These are phyloP conservation scores for Friedmanniomyces simplex DNA, from an alignment of 495 filamentous ascomycete genomes.

Conservation along the genomic window DNA sequence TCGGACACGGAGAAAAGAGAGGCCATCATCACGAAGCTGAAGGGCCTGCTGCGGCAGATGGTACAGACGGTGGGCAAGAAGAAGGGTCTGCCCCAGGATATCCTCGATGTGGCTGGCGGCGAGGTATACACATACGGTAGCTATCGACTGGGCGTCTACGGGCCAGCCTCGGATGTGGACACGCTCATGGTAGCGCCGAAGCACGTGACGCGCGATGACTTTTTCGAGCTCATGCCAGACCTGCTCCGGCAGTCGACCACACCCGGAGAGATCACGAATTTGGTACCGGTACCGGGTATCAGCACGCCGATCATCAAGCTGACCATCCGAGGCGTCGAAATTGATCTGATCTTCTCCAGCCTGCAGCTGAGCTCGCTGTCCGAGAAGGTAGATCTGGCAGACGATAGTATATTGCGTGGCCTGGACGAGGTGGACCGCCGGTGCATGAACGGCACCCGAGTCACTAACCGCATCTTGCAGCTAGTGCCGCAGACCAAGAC, in stretches of 20 bases:
- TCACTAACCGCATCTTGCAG: constrained; percentile 81
- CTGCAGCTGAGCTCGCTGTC: constrained; percentile 62
- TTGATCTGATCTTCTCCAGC: constrained; percentile 88
- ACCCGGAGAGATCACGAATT: constrained; percentile 65
- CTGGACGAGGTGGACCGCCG: constrained; percentile 76
- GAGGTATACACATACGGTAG: constrained; percentile 93
- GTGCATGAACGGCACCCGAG: constrained; percentile 84
- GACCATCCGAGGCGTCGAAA: constrained; percentile 77
- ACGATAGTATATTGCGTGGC: constrained; percentile 74
- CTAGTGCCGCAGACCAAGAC: constrained; percentile 81
- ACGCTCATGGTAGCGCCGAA: constrained; percentile 84
- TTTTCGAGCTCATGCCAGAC: constrained; percentile 76
- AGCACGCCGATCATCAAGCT: constrained; percentile 96
- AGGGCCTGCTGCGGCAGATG: constrained; percentile 72
- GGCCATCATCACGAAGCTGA: constrained; percentile 35
- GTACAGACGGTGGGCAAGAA: constrained; percentile 66
- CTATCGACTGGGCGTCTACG: constrained; percentile 86
- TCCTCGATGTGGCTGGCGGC: constrained; percentile 71
- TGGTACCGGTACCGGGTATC: constrained; percentile 78
- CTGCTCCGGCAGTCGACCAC: constrained; percentile 63
- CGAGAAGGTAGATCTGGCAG: constrained; percentile 59
- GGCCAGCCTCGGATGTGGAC: constrained; percentile 96
- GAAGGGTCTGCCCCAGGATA: constrained; percentile 62
- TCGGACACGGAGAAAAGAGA: constrained; percentile 72
- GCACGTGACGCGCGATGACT: constrained; percentile 76